Base-by-base conservation (phyloP, 441 rosid species). In the Monsonia emarginata region DNA sequence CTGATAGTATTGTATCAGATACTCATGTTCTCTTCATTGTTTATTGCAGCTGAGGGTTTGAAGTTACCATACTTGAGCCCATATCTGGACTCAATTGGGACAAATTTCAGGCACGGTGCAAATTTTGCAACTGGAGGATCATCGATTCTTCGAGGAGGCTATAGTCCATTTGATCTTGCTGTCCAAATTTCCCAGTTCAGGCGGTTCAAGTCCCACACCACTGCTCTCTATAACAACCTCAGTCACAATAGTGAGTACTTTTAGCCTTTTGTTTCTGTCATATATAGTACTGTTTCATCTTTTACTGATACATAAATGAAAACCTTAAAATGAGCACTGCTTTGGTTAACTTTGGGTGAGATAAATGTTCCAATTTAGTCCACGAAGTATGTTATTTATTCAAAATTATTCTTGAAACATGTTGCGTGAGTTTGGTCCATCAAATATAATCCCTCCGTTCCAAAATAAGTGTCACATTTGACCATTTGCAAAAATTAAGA, bases 91-190 rank as follows among this genome's bases (percentile, higher is more conserved):
- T 86, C 87, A 3, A 52, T 86, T 2, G 87, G 83, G 56, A 70
- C 89, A 40, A 80, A 80, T 60, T 88, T 84, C 67, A 61, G 85
- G 32, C 73, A 77, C 5, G 95, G 95, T 54, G 91, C 88, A 38
- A 88, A 88, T 65, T 86, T 84, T 71, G 91, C 95, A 5, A 79
- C 89, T 0, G 87, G 83, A 2, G 95, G 89, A 25, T 78, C 91
- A 60, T 79, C 89, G 32, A 77, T 86, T 73, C 82, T 83, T 11
- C 89, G 78, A 0, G 83, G 86, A 10, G 82, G 86, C 52, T 89
- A 71, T 68, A 85, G 93, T 42, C 96, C 82, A 0, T 85, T 92
- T 57, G 75, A 84, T 85, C 88, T 90, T 18, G 83, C 80, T 32
- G 79, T 85, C 62, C 98, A 93, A 76, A 79, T 88, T 42, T 68